Evolutionary conservation across 73 alveolate genomes (phyloP).

Genomic region (Urostyla sp.): DNA sequence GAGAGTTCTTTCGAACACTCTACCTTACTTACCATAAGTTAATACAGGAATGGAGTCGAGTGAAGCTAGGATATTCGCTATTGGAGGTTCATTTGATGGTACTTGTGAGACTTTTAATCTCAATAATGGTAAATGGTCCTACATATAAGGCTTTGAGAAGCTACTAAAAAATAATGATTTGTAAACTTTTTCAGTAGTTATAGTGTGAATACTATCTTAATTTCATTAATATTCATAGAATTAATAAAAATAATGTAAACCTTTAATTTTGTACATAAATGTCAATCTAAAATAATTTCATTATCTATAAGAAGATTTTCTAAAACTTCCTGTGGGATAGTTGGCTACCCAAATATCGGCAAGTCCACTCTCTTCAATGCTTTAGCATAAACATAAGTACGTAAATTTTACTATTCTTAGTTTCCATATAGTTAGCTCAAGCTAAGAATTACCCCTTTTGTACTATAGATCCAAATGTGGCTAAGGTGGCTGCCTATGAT

Average conservation of each 20-base stretch:
- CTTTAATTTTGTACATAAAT: too few relatives aligned
- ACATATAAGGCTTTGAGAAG: conserved; percentile 35
- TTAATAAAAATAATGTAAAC: too few relatives aligned
- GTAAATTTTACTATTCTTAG: neutral
- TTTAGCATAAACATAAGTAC: conserved; percentile 66
- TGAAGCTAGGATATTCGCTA: conserved; percentile 31
- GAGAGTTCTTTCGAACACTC: conserved; percentile 6
- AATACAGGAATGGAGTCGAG: neutral
- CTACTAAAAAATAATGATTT: conserved; percentile 41
- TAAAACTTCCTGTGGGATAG: conserved; percentile 69
- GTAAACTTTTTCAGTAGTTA: conserved; percentile 10
- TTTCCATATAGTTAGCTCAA: conserved; percentile 64
- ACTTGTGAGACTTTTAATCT: conserved; percentile 42
- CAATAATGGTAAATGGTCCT: conserved; percentile 34
- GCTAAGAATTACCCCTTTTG: conserved; percentile 92
- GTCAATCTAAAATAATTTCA: too few relatives aligned
- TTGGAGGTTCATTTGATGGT: conserved; percentile 52
- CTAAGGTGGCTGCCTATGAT: conserved; percentile 86
- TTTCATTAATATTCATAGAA: too few relatives aligned
- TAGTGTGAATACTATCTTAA: too few relatives aligned
- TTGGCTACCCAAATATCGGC: conserved; percentile 90
- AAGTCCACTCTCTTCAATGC: conserved; percentile 91
- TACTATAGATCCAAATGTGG: conserved; percentile 94
- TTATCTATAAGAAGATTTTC: conserved; percentile 4
- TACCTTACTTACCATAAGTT: conserved; percentile 27